Base-by-base conservation (phyloP, 2,329 filamentous ascomycete genomes). In the Alternaria incomplexa region DNA sequence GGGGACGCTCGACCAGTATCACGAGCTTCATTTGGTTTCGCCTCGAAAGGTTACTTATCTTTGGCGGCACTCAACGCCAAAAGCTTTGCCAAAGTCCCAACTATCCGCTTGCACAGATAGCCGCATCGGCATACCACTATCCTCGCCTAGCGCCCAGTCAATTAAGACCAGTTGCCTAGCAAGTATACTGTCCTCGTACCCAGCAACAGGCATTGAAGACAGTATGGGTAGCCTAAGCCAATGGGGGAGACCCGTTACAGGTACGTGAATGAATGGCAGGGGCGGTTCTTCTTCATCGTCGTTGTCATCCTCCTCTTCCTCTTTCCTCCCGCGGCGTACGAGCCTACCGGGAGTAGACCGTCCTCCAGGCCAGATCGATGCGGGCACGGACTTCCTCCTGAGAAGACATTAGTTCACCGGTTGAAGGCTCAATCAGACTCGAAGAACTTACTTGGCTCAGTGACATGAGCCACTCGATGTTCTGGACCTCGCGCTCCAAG, bases 1-100 rank as follows among this genome's bases (percentile, higher is more conserved):
- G 10, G 22, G 11, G 22, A 25, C n/a, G 20, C 13, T 26, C 46
- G 25, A 22, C 17, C 17, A n/a, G 23, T 25, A 25, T 50, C n/a
- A 51, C 52, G 46, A 53, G 44, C 43, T 50, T 13, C 46, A 17
- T 36, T 53, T 36, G 20, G 52, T 36, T 57, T 44, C 40, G 40
- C 52, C 52, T 55, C 52, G n/a, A 46, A 28, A 30, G 52, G 52
- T 23, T 55, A 55, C 52, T 55, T 30, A 55, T 55, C 52, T 55
- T 40, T 46, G 52, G 43, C 52, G 52, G 52, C 52, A 20, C 52
- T 36, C 40, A 55, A 46, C 36, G 52, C 52, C 52, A 44, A 25
- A 55, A 55, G 52, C 52, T 55, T 28, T 46, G 52, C 40, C 52
- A 55, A 40, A 55, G 52, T 55, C 52, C 52, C 40, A 44, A 45